phyloP scores from a whole-genome alignment of 495 filamentous ascomycete genomes.

The Annulohypoxylon bovei region DNA sequence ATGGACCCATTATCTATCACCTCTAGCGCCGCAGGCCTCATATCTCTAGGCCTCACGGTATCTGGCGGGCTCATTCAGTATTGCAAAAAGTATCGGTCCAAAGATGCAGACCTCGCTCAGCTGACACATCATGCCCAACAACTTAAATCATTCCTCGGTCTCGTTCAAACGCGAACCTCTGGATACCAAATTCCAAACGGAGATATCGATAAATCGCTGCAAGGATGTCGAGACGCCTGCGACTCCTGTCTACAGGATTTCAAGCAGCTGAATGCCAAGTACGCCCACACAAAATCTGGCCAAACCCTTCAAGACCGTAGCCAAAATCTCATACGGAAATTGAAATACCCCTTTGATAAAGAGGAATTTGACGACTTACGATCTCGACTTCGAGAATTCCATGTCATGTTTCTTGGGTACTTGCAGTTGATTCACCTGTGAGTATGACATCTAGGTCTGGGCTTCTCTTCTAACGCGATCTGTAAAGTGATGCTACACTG shows the following conservation, averaged over 20 bases:
- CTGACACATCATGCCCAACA: conserved; percentile 13
- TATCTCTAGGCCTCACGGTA: conserved; percentile 19
- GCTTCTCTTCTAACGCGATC: neutral
- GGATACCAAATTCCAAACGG: neutral
- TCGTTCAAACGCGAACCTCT: neutral
- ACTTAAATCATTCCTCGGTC: conserved; percentile 12
- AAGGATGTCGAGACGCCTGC: conserved; percentile 20
- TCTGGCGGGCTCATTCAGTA: conserved; percentile 15
- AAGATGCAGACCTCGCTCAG: conserved; percentile 9
- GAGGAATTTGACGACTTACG: conserved; percentile 13
- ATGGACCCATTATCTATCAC: conserved; percentile 24
- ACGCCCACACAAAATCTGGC: neutral
- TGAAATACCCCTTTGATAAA: conserved; percentile 27
- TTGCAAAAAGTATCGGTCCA: conserved; percentile 17
- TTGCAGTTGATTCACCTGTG: conserved; percentile 21
- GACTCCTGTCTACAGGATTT: conserved; percentile 14
- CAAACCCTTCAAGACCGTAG: neutral
- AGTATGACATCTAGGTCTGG: neutral
- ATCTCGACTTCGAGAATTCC: conserved; percentile 7
- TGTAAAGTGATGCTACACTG: conserved; percentile 18
- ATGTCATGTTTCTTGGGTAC: neutral
- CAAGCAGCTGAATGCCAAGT: conserved; percentile 13
- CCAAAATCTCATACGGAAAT: neutral
- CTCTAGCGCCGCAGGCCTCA: conserved; percentile 10
- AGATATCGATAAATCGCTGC: neutral